Percentiles rank a stretch among this genome's conserved stretches.
These are phyloP conservation scores for Didymella arachidicola DNA, from an alignment of 2,329 filamentous ascomycete genomes.

Conservation along the genomic window DNA sequence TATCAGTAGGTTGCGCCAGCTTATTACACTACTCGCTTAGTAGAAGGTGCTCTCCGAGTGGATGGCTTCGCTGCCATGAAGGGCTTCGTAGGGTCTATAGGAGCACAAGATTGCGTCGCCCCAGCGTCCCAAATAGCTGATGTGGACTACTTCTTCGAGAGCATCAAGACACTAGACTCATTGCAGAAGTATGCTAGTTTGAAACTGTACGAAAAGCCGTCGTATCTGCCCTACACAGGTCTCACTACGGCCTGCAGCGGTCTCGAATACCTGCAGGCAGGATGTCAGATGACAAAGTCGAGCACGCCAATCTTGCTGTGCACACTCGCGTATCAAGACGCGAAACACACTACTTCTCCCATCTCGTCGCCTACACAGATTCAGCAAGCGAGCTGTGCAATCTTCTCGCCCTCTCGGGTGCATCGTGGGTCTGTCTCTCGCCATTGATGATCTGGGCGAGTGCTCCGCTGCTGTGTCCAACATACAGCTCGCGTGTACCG, in stretches of 20 bases:
- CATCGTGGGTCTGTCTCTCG: slow-evolving; percentile 9
- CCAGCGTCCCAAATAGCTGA: not conserved
- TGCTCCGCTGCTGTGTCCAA: slow-evolving; percentile 11
- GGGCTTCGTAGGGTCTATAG: not conserved
- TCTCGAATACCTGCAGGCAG: not conserved
- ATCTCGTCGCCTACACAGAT: slow-evolving; percentile 5
- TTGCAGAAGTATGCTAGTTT: not conserved
- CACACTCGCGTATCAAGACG: slow-evolving; percentile 10
- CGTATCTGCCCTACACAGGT: not conserved
- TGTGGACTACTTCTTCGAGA: not conserved
- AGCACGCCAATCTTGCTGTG: slow-evolving; percentile 6
- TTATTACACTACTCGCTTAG: not conserved
- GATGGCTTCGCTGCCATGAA: not conserved
- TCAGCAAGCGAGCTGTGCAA: slow-evolving; percentile 13
- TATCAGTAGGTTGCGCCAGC: not conserved
- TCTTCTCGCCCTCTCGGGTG: slow-evolving; percentile 15
- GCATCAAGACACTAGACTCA: not conserved
- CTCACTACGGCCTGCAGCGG: not conserved
- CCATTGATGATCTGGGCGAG: not conserved
- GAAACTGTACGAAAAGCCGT: not conserved
- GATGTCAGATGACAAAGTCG: not conserved
- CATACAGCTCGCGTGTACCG: not conserved
- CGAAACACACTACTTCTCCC: slow-evolving; percentile 2
- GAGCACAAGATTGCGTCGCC: not conserved
- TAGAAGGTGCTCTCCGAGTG: not conserved